Evolutionary conservation across 2,329 filamentous ascomycete genomes (phyloP).

Genomic region (Penicillium sp.): DNA sequence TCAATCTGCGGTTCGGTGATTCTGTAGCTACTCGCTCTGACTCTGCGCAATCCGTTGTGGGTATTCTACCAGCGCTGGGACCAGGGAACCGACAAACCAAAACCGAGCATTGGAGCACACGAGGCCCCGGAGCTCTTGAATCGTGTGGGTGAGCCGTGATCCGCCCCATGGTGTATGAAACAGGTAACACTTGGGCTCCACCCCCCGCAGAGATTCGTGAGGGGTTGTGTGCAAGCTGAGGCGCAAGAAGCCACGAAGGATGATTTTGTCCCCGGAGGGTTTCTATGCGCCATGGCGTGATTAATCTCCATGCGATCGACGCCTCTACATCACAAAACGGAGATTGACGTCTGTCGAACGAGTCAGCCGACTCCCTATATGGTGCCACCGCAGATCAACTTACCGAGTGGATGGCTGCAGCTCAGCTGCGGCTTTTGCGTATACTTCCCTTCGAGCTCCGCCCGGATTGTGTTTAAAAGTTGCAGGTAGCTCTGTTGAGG

Average conservation of each 20-base stretch:
- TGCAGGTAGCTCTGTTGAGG: constrained; percentile 93
- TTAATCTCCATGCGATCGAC: neutral
- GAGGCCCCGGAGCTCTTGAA: constrained; percentile 1
- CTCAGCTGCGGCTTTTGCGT: constrained; percentile 94
- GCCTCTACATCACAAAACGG: constrained; percentile 63
- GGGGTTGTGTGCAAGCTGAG: neutral
- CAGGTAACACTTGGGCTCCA: neutral
- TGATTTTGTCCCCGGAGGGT: neutral
- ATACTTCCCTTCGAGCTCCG: constrained; percentile 83
- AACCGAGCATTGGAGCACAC: constrained; percentile 10
- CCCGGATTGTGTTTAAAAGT: constrained; percentile 88
- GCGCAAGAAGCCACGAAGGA: neutral
- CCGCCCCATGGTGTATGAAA: neutral
- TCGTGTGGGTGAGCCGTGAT: neutral
- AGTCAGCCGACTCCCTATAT: constrained; percentile 7
- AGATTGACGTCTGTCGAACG: constrained; percentile 57
- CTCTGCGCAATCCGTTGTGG: constrained; percentile 6
- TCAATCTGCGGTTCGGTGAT: neutral
- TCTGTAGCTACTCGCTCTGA: neutral
- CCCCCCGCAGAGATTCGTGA: neutral
- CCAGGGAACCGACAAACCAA: constrained; percentile 11
- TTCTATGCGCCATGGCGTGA: neutral
- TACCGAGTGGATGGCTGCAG: constrained; percentile 93
- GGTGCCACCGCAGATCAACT: constrained; percentile 33
- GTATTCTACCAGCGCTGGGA: constrained; percentile 1